phyloP scores from a whole-genome alignment of 2,329 filamentous ascomycete genomes.

The Chaetoscypha palmicola region DNA sequence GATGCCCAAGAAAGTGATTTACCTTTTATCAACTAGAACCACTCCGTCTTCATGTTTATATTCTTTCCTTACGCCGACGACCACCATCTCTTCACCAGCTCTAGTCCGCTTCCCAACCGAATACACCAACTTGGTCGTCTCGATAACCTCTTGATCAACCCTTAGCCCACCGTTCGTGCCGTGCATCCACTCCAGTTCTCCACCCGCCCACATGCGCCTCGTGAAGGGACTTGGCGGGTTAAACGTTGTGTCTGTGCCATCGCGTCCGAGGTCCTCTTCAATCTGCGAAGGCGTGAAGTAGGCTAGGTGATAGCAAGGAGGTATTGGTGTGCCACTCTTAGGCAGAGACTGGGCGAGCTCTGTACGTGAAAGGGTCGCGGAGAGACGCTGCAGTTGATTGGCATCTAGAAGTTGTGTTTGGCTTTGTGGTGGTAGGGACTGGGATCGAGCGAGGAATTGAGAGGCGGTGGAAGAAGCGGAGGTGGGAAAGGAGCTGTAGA shows the following conservation, averaged over 20 bases:
- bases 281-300: conserved; percentile 55
- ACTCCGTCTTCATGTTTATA: conserved; percentile 45
- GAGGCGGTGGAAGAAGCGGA: conserved; percentile 32
- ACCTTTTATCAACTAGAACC: conserved; percentile 48
- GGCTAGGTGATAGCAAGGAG: conserved; percentile 49
- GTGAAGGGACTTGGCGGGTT: conserved; percentile 55
- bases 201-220: conserved; percentile 62
- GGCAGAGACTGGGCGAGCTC: conserved; percentile 9
- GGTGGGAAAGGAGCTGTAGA: conserved; percentile 13
- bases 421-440: conserved; percentile 35
- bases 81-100: conserved; percentile 53
- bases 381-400: conserved; percentile 57
- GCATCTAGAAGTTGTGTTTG: conserved; percentile 49
- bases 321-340: conserved; percentile 16
- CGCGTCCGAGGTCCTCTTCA: conserved; percentile 47
- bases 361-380: conserved; percentile 48
- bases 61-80: conserved; percentile 57
- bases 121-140: conserved; percentile 48
- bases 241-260: conserved; percentile 55
- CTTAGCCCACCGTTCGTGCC: conserved; percentile 35
- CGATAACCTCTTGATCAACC: conserved; percentile 49
- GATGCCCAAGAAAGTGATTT: conserved; percentile 22
- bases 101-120: conserved; percentile 48
- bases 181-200: conserved; percentile 45
- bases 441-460: conserved; percentile 37